Base-by-base conservation (phyloP, 192 early-diverging fungal species). In the Coemansia sp. region DNA sequence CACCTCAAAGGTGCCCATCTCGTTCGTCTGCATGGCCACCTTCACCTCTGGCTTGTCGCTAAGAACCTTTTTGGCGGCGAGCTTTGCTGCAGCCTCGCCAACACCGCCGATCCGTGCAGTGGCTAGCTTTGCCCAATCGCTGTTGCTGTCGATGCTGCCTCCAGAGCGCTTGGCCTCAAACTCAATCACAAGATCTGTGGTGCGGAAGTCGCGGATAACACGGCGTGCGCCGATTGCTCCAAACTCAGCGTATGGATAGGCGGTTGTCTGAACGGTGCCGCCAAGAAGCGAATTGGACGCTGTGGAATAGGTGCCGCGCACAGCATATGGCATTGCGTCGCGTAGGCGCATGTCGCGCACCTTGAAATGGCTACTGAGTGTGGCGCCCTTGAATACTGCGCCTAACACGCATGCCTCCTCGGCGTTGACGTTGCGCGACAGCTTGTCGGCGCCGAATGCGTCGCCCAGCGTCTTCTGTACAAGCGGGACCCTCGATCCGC, bases 331-430 rank as follows among this genome's bases (percentile, higher is more conserved):
- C 34, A 88, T 89, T 18, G 95, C 76, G 62, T 99, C 97, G 80
- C 93, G 94, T 69, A 99, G 83, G 45, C 85, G 86, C 63, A 97
- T 90, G 67, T 93, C 89, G 59, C 91, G 87, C 44, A 96, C 88
- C 68, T 88, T 88, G 85, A 98, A 97, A 69, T 92, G 91, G 67
- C 88, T 86, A 72, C 92, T 94, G 48, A 95, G 77, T 51, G 86
- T 84, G 5, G 97, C 97, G 33, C 90, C 94, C 57, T 88, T 87
- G 84, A 96, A 94, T 7, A 89, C 94, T 57, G 94, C 96, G 36
- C 90, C 90, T 68, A 94, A 75, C 35, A 95, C 96, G 38, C 92
- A 93, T 16, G 96, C 95, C 85, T 99, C 98, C 65, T 99, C 98
- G 46, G 86, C 92, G 69, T 99, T 97, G 44, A 99, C 88, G 65